Base-by-base conservation (phyloP, 83 land plant genomes). In the Thuja plicata region DNA sequence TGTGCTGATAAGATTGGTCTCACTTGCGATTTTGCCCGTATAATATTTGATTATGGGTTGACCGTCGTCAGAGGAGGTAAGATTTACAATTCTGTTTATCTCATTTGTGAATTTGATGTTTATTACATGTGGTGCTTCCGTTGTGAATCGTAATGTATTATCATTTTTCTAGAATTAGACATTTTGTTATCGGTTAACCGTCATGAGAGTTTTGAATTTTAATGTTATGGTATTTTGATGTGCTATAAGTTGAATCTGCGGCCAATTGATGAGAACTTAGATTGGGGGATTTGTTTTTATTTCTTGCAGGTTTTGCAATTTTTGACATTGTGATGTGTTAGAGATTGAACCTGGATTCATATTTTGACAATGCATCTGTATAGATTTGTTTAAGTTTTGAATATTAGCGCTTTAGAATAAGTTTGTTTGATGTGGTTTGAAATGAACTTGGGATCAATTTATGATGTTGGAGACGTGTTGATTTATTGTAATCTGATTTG, bases 1-100 rank as follows among this genome's bases (percentile, higher is more conserved):
- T 97, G 97, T 80, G 94, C 95, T 2, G 95, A 96, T 87, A 92
- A 94, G 88, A 92, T 91, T 37, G 99, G 97, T 16, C 94, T 97
- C 30, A 97, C 91, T 17, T 94, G 97, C 89, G 96, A 96, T 84
- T 89, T 97, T 32, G 90, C 95, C 41, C 80, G 96, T 3, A 89
- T 92, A 12, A 92, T 96, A 2, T 93, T 97, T 48, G 96, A 97
- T 32, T 96, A 92, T 54, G 97, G 95, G 45, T 94, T 95, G 17
- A 88, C 89, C 92, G 92, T 97, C 45, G 90, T 89, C 52, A 86
- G 89, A 60, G 95, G 94, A 94, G 96, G 98, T 96, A 88, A 83
- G 84, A 30, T 54, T 32, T 54, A 5, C 15, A 11, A 8, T 45
- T 83, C 45, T 10, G 57, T 45, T 12, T 46, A 46, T 21, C n/a